These are phyloP conservation scores for Serendipita sp. DNA, from an alignment of 768 basidiomycete genomes.

Conservation along the genomic window DNA sequence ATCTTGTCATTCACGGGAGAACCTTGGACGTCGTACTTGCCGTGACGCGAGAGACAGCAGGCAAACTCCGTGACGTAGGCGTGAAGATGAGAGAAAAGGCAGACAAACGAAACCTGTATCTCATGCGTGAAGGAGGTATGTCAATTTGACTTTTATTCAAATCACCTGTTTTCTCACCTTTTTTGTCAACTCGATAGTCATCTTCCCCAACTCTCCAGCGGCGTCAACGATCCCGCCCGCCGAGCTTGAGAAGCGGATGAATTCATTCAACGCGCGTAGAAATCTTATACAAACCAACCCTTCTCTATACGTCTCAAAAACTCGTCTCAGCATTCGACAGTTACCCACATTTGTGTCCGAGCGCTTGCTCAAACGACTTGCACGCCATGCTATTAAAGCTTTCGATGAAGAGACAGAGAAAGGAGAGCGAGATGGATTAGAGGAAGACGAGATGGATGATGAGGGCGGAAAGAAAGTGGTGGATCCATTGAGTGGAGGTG, in stretches of 20 bases:
- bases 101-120: conserved; percentile 90
- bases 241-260: conserved; percentile 74
- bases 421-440: conserved; percentile 43
- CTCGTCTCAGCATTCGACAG: conserved; percentile 85
- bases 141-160: conserved; percentile 8
- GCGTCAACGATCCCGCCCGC: conserved; percentile 50
- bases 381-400: conserved; percentile 57
- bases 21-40: conserved; percentile 84
- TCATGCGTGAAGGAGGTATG: conserved; percentile 89
- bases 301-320: conserved; percentile 84
- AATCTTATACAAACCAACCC: conserved; percentile 80
- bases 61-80: conserved; percentile 73
- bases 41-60: conserved; percentile 78
- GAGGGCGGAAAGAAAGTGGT: conserved; percentile 15
- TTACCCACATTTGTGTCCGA: conserved; percentile 84
- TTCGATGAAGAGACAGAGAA: conserved; percentile 68
- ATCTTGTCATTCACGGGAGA: conserved; percentile 78
- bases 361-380: conserved; percentile 74
- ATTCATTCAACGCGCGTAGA: conserved; percentile 73
- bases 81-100: conserved; percentile 74
- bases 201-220: conserved; percentile 74
- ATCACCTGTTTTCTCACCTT: neutral
- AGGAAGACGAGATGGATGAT: conserved; percentile 52
- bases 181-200: conserved; percentile 35
- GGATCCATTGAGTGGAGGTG: conserved; percentile 12